Evolutionary conservation across 208 protist species (phyloP), one percentile per base, ranked within the genome.

Genomic region (Crithidia bombi): DNA sequence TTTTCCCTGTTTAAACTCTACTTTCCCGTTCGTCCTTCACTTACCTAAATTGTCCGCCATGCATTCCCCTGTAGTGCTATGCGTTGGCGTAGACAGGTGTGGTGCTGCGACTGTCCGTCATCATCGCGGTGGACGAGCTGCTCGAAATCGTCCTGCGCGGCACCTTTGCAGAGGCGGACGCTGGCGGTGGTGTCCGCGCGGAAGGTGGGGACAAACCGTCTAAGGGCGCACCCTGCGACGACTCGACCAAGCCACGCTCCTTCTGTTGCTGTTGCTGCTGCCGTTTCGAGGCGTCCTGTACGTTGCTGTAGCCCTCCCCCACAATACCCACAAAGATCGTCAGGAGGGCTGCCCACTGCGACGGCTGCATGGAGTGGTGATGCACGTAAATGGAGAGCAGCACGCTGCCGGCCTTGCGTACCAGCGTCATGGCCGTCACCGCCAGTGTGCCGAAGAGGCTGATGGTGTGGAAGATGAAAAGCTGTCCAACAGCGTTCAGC

Each of bases 381-480:
- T 96, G 83, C 5, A 93, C 69, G 23, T 87, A 43, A 41, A 96
- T 90, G 19, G 91, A 96, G 30, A 96, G 67, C 28, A 92, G 15
- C 21, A 96, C 87, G 64, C 86, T 93, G 39, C 84, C 86, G 2
- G 71, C 72, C 69, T 96, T 96, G 25, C 91, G 91, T 46, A 92
- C 70, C 32, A 96, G 66, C 36, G 91, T 96, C 75, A 96, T 85
- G 19, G 88, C 83, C 0, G 85, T 92, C 55, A 96, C 47, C 32
- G 91, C 85, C 15, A 96, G 75, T 11, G 79, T 81, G 7, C 91
- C 91, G 66, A 96, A 96, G 32, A 90, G 54, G 41, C 75, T 79
- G 72, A 96, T 90, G 38, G 86, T 90, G 49, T 73, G 81, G 55
- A 92, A 96, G 35, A 96, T 82, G 66, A 96, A 96, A 14, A 92